Percentiles rank a stretch among this genome's conserved stretches.
Evolutionary conservation across 2,329 filamentous ascomycete species (phyloP).

Genomic region (Onygena corvina): DNA sequence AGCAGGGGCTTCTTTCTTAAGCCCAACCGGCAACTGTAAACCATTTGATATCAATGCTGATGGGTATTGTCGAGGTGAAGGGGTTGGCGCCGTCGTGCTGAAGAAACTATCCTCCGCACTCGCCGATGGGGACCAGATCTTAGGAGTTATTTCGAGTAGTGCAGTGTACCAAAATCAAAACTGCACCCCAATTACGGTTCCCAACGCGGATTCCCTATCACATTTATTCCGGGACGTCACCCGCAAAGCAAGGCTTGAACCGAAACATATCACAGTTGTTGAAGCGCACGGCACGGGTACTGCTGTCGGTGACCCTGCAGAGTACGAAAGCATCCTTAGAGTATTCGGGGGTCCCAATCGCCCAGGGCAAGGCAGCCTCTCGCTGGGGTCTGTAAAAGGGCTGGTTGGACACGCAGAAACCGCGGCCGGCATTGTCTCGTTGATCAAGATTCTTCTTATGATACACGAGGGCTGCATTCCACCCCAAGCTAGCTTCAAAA

Average conservation of each 20-base stretch:
- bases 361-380: constrained; percentile 7
- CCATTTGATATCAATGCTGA: constrained; percentile 28
- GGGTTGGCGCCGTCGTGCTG: constrained; percentile 28
- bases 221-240: constrained; percentile 1
- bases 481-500: constrained; percentile 20
- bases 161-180: constrained; percentile 34
- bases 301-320: constrained; percentile 23
- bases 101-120: constrained; percentile 33
- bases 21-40: constrained; percentile 16
- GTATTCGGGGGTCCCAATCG: constrained; percentile 17
- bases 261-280: constrained; percentile 16
- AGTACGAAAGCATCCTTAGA: constrained; percentile 20
- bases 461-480: constrained; percentile 21
- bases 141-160: constrained; percentile 31
- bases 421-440: constrained; percentile 23
- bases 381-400: constrained; percentile 26
- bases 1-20: constrained; percentile 17
- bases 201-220: constrained; percentile 5
- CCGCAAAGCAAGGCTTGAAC: constrained; percentile 3
- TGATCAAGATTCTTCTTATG: constrained; percentile 25
- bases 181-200: constrained; percentile 15
- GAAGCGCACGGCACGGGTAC: constrained; percentile 29
- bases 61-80: constrained; percentile 38
- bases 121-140: constrained; percentile 31
- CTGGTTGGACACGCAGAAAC: constrained; percentile 27